A percentile compares a stretch with the other conserved stretches of the same genome.
phyloP scores from a whole-genome alignment of 2,329 filamentous ascomycete species.

The Cladosporium sp. region DNA sequence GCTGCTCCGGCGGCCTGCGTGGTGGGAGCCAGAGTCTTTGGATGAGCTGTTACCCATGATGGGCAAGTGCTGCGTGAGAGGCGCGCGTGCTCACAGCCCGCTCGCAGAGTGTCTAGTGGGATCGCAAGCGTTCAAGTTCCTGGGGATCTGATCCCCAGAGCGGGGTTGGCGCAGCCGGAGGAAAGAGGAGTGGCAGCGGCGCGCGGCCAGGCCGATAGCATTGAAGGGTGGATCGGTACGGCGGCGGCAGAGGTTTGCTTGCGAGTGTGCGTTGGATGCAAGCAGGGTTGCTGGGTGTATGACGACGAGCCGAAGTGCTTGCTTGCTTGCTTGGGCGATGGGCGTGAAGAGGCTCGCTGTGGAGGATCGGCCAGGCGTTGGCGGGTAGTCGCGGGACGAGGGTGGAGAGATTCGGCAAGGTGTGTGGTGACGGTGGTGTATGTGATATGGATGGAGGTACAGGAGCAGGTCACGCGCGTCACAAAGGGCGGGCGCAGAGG shows the following conservation, averaged over 20 bases:
- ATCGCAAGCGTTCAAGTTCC: constrained; percentile 1
- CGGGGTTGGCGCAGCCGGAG: neutral
- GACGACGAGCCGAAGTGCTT: neutral
- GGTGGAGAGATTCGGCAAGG: neutral
- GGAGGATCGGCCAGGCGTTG: neutral
- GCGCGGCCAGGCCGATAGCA: constrained; percentile 1
- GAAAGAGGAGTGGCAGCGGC: neutral
- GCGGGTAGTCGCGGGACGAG: neutral
- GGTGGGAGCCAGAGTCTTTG: constrained; percentile 36
- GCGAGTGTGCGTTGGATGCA: neutral
- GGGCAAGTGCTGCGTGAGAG: constrained; percentile 2
- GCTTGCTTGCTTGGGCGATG: neutral
- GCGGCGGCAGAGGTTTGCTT: neutral
- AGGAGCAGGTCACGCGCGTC: neutral
- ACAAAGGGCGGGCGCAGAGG: neutral
- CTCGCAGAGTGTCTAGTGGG: neutral
- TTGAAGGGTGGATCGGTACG: neutral
- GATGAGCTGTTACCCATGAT: constrained; percentile 47
- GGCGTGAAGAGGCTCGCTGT: neutral
- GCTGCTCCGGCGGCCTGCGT: constrained; percentile 19
- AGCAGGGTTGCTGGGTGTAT: neutral
- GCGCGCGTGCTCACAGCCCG: neutral
- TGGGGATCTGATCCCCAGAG: constrained; percentile 10
- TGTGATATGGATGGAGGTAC: too few relatives aligned
- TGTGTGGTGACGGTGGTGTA: neutral